phyloP scores from a whole-genome alignment of 2,329 filamentous ascomycete genomes.

The Parastagonospora nodorum region DNA sequence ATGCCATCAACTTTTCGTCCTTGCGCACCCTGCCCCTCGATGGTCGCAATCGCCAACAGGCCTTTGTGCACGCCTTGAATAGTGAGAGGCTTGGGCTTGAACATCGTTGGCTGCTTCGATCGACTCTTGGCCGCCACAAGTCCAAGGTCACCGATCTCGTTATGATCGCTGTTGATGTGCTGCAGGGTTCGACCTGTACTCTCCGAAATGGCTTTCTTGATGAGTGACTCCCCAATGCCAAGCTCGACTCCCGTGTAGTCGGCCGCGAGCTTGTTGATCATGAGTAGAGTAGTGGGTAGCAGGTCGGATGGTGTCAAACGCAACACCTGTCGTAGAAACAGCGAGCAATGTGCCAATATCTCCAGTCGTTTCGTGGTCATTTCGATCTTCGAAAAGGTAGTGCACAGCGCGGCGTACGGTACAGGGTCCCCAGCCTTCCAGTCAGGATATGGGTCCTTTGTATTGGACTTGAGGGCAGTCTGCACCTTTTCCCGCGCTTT shows the following conservation, averaged over 20 bases:
- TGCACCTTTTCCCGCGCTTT: slow-evolving; percentile 84
- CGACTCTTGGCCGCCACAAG: slow-evolving; percentile 94
- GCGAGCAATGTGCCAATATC: slow-evolving; percentile 85
- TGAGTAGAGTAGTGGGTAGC: slow-evolving; percentile 84
- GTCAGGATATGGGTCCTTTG: slow-evolving; percentile 87
- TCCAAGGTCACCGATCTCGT: slow-evolving; percentile 93
- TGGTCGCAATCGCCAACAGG: slow-evolving; percentile 84
- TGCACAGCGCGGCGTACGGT: slow-evolving; percentile 92
- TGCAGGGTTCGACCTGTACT: slow-evolving; percentile 84
- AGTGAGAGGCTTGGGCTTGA: slow-evolving; percentile 91
- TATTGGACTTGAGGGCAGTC: slow-evolving; percentile 69
- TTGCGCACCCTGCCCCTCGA: slow-evolving; percentile 85
- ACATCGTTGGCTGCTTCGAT: slow-evolving; percentile 96
- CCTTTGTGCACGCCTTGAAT: slow-evolving; percentile 85
- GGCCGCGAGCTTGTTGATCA: slow-evolving; percentile 97
- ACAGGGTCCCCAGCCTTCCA: slow-evolving; percentile 90
- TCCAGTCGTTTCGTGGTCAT: slow-evolving; percentile 89
- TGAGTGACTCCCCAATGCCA: slow-evolving; percentile 96
- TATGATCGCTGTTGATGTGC: slow-evolving; percentile 93
- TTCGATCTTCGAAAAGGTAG: slow-evolving; percentile 92
- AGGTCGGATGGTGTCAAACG: slow-evolving; percentile 87
- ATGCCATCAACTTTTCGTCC: slow-evolving; percentile 90
- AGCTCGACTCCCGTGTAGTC: slow-evolving; percentile 97
- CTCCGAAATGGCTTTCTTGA: slow-evolving; percentile 98
- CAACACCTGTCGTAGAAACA: slow-evolving; percentile 93